A percentile compares a stretch with the other conserved stretches of the same genome.
Conservation (phyloP, 2,329 filamentous ascomycete genomes). For the Hypoxylon rubiginosum region DNA sequence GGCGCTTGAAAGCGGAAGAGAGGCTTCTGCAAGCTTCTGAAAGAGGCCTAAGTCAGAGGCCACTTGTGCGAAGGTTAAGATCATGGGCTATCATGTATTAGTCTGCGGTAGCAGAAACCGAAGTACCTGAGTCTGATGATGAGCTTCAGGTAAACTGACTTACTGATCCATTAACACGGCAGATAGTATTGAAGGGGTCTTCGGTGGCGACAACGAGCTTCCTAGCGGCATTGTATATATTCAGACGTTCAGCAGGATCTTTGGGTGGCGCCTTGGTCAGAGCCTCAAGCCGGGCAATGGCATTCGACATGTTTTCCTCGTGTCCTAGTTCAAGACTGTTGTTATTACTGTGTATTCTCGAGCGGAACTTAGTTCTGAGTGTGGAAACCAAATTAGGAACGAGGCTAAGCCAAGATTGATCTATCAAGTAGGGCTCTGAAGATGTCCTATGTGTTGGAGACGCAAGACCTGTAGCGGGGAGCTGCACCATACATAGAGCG, state of each 20-base stretch:
- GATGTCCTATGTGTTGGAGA: too few relatives aligned
- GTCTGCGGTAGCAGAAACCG: not conserved
- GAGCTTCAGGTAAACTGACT: not conserved
- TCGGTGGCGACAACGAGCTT: not conserved
- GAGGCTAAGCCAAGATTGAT: too few relatives aligned
- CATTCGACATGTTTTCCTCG: not conserved
- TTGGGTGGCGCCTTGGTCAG: not conserved
- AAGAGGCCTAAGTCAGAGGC: slow-evolving; percentile 3
- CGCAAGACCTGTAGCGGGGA: too few relatives aligned
- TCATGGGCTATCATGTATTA: not conserved
- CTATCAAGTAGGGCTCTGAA: too few relatives aligned
- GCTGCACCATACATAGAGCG: too few relatives aligned
- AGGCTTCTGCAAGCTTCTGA: not conserved
- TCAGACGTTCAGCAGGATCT: not conserved
- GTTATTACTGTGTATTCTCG: too few relatives aligned
- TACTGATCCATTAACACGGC: slow-evolving; percentile 3
- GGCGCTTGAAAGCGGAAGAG: not conserved
- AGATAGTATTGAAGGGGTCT: slow-evolving; percentile 5
- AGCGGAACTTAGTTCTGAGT: too few relatives aligned
- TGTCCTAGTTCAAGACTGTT: too few relatives aligned
- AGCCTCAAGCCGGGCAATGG: slow-evolving; percentile 7
- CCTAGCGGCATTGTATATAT: slow-evolving; percentile 5
- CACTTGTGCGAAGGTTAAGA: slow-evolving; percentile 1
- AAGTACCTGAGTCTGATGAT: not conserved
- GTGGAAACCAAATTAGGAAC: too few relatives aligned